Base-by-base conservation (phyloP, 192 early-diverging fungal species). In the Chytriomyces hyalinus region DNA sequence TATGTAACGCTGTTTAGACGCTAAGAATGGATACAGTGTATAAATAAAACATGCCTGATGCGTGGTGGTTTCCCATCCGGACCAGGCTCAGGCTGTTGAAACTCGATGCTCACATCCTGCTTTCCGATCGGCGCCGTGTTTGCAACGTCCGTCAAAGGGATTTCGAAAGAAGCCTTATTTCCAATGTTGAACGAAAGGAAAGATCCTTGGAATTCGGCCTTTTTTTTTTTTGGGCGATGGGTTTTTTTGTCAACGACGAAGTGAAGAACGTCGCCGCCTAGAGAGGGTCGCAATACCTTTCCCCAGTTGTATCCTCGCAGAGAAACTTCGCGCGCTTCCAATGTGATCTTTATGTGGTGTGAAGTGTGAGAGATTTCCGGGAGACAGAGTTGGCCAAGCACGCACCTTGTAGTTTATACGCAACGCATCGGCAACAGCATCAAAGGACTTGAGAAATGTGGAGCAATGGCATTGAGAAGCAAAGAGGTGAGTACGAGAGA, bases 221-320 rank as follows among this genome's bases (percentile, higher is more conserved):
- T 67, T 36, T 36, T 36, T 36, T 36, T 36, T 36, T 36, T 36
- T 0, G 0, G 36, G 36, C 36, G 36, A 36, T 36, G 36, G 36
- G 36, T 36, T 36, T 36, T 36, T 36, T 36, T 36, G 36, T 36
- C 36, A 36, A 36, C 36, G 36, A 36, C 36, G 36, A 0, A 36
- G 36, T 36, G 36, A 26, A 26, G 24, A 26, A 26, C 24, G 24
- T 26, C 24, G 0, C 24, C 24, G 24, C 24, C 24, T 36, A 3
- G 36, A 36, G 36, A 36, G 36, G 36, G 36, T 36, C 36, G 36
- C 36, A 36, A 36, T 36, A 36, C 36, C 36, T 36, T 36, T 66
- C 97, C 97, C 97, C 97, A 99, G 86, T 99, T 98, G 92, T 95
- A 97, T 44, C 97, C 97, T 73, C 92, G 92, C 9, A 96, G 81